Evolutionary conservation across 2,329 filamentous ascomycete species (phyloP), one percentile per base, ranked within the genome.

Genomic region (Ophiostoma populinum): DNA sequence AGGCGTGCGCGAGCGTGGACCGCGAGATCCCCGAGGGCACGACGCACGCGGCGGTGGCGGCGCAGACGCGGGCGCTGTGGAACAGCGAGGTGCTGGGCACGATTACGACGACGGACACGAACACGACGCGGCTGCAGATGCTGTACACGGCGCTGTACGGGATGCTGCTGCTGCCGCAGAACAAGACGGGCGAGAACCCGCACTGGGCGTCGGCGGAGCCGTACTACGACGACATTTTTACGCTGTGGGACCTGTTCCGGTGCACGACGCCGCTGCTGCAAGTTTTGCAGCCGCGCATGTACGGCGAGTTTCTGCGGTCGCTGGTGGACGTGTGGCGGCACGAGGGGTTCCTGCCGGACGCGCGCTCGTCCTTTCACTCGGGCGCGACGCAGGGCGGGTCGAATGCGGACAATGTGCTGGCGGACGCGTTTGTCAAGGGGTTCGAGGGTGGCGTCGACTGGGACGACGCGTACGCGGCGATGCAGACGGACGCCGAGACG

Each of bases 161-260:
- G 44, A 76, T 77, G 67, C 67, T 72, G 39, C 51, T 80, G 9
- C 65, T 80, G 24, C 75, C 76, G 0, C 75, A 73, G 1, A 78
- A 81, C 47, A 69, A 73, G 41, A 80, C 75, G 0, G 75, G 73
- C 0, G 77, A 81, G 48, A 82, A 80, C 40, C 75, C 75, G 0
- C 51, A 62, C 0, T 81, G 76, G 75, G 49, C 55, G 2, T 74
- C 70, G 2, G 45, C 48, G 0, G 76, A 81, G 49, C 75, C 76
- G 2, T 80, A 78, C 46, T 81, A 77, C 46, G 70, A 78, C 39
- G 76, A 81, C 39, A 68, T 75, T 12, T 80, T 78, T 46, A 80
- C 76, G 0, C 63, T 76, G 16, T 81, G 77, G 76, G 66, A 70
- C 39, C 32, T 56, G 38, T 75, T 79, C 50, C 67, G 76, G 16